A percentile compares a stretch with the other conserved stretches of the same genome.
These are phyloP conservation scores for Acanthamoeba lenticulata DNA, from an alignment of 208 protist species.

Conservation along the genomic window DNA sequence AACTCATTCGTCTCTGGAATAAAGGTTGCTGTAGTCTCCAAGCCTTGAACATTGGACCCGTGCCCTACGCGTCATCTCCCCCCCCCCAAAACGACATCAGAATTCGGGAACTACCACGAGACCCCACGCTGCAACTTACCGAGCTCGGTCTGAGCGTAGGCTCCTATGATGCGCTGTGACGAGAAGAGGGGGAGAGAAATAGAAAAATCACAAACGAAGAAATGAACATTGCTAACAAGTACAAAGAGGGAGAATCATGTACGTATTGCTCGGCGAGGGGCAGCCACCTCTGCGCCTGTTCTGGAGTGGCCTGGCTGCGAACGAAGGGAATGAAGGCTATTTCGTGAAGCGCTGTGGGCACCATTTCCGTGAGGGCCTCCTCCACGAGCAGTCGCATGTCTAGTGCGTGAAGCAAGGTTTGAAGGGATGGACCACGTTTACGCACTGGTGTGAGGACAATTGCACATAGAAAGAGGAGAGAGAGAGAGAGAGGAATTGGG, in stretches of 20 bases:
- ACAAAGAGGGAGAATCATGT: neutral
- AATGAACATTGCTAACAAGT: neutral
- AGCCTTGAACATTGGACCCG: constrained; percentile 76
- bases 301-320: constrained; percentile 51
- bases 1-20: constrained; percentile 78
- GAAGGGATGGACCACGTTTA: neutral
- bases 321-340: constrained; percentile 64
- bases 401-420: too few species aligned
- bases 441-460: neutral
- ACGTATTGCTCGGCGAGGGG: constrained; percentile 66
- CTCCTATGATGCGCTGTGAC: constrained; percentile 43
- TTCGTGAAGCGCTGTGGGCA: constrained; percentile 54
- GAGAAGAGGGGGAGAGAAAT: neutral
- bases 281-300: constrained; percentile 52
- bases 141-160: constrained; percentile 68
- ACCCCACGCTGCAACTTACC: neutral
- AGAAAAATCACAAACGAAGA: neutral
- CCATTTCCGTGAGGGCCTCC: constrained; percentile 19
- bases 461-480: too few species aligned
- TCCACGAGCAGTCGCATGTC: neutral
- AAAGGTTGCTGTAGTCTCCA: constrained; percentile 84
- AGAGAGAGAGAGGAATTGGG: neutral
- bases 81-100: neutral
- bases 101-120: neutral
- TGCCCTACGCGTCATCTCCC: neutral